Base-by-base conservation (phyloP, 2,329 filamentous ascomycete genomes). In the Metarhizium brunneum region DNA sequence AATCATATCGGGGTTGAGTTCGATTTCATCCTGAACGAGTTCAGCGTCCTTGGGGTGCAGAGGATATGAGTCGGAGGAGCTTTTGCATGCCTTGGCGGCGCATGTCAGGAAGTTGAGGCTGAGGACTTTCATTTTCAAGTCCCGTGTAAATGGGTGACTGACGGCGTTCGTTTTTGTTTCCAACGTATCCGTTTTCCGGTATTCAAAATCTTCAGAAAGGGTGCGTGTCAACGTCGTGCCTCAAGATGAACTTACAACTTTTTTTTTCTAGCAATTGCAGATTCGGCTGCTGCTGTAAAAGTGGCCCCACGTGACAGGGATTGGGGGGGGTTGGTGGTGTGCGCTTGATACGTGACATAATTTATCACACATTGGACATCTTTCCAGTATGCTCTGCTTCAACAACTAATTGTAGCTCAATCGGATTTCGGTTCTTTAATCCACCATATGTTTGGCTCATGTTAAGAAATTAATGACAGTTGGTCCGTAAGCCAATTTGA, bases 91-190 rank as follows among this genome's bases (percentile, higher is more conserved):
- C 79, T 96, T 97, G 69, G 95, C 88, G 59, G 94, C 92, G 78
- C 94, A 99, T 65, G 90, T 94, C 61, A 97, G 78, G 73, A 99
- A 99, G 75, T 97, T 97, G 66, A 95, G 86, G 58, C 91, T 96
- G 53, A 97, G 83, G 60, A 97, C 78, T 73, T 97, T 97, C 94
- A 99, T 99, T 43, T 49, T 20, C n/a, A 16, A 11, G n/a, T 45
- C n/a, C 6, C 6, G 14, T 45, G 25, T 4, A 7, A 2, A 16
- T 14, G 11, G 13, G 8, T 16, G 13, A 11, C 10, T 16, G 38
- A 16, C 13, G 11, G 2, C 8, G 38, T 14, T 16, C 14, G 11
- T 16, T 13, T 11, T 40, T 14, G 38, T 40, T 7, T 40, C 11
- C 38, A 16, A 6, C 11, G 38, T 16, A 40, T 40, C 2, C 38